Evolutionary conservation across 2,329 filamentous ascomycete genomes (phyloP).

Genomic region (Fusarium acutatum): DNA sequence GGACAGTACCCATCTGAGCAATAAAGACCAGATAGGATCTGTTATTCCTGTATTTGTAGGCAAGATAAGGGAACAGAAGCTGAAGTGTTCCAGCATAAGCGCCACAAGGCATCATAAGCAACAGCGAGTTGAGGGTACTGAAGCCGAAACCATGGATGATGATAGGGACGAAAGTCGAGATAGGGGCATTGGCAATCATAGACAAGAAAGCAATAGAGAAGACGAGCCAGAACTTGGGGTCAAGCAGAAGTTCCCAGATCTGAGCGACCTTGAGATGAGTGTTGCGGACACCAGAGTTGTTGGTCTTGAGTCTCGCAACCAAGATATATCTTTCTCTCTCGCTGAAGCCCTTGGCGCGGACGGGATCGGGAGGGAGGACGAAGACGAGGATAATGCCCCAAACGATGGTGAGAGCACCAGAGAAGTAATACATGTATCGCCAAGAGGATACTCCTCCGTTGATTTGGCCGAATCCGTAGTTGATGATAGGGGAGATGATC

Average conservation of each 20-base stretch:
- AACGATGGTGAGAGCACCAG: slow-evolving; percentile 50
- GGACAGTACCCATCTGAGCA: slow-evolving; percentile 52
- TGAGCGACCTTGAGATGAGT: slow-evolving; percentile 55
- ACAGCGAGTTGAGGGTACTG: slow-evolving; percentile 52
- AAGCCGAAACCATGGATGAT: slow-evolving; percentile 57
- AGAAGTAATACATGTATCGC: slow-evolving; percentile 38
- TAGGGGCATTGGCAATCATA: slow-evolving; percentile 55
- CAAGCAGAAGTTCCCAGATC: slow-evolving; percentile 47
- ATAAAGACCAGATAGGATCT: slow-evolving; percentile 51
- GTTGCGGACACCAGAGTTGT: slow-evolving; percentile 52
- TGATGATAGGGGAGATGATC: slow-evolving; percentile 56
- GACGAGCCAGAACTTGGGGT: slow-evolving; percentile 51
- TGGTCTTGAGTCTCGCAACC: slow-evolving; percentile 41
- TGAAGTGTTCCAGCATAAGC: slow-evolving; percentile 49
- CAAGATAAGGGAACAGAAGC: slow-evolving; percentile 51
- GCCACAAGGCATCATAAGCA: slow-evolving; percentile 48
- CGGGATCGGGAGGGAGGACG: slow-evolving; percentile 51
- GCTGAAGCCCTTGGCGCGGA: slow-evolving; percentile 46
- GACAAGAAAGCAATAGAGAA: slow-evolving; percentile 49
- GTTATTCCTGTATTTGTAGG: slow-evolving; percentile 47
- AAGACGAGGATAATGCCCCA: slow-evolving; percentile 51
- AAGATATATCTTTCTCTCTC: slow-evolving; percentile 42
- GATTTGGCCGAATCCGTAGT: slow-evolving; percentile 58
- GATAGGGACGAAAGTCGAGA: slow-evolving; percentile 55
- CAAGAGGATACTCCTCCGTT: slow-evolving; percentile 47